These are phyloP conservation scores for Cornus kousa DNA, from an alignment of 148 eudicot species.

Conservation along the genomic window DNA sequence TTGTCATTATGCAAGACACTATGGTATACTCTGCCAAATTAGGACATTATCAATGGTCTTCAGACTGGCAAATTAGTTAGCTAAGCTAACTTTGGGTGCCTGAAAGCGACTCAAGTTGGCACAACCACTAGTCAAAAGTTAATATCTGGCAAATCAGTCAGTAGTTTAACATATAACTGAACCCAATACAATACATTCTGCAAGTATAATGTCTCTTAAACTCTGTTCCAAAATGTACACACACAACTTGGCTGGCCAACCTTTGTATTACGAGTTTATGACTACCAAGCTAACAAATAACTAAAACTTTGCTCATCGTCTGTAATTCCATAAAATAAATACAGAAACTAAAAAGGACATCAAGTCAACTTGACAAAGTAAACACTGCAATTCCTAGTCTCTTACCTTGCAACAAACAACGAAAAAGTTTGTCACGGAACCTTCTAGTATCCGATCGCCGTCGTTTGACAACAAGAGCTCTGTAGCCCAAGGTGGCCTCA, in stretches of 20 bases:
- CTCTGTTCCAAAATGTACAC: background rate
- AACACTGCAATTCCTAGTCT: background rate
- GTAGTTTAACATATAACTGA: background rate
- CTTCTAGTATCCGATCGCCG: constrained; percentile 83
- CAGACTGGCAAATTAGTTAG: background rate
- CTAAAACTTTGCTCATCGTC: background rate
- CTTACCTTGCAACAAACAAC: constrained; percentile 76
- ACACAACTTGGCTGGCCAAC: background rate
- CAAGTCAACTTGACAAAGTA: background rate
- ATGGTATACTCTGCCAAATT: background rate
- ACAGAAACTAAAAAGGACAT: background rate
- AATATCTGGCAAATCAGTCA: background rate
- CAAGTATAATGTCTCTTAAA: background rate
- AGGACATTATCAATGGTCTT: background rate
- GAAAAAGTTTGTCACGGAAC: constrained; percentile 77
- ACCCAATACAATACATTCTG: background rate
- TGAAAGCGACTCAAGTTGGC: background rate
- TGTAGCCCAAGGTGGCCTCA: constrained; percentile 69
- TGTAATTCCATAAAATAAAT: background rate
- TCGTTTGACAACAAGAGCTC: constrained; percentile 80
- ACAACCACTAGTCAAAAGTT: background rate
- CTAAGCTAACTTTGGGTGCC: background rate
- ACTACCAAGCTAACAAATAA: background rate
- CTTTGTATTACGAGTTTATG: background rate
- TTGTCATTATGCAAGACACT: background rate